phyloP scores from a whole-genome alignment of 805 yeast genomes.

The Ogataea pini region DNA sequence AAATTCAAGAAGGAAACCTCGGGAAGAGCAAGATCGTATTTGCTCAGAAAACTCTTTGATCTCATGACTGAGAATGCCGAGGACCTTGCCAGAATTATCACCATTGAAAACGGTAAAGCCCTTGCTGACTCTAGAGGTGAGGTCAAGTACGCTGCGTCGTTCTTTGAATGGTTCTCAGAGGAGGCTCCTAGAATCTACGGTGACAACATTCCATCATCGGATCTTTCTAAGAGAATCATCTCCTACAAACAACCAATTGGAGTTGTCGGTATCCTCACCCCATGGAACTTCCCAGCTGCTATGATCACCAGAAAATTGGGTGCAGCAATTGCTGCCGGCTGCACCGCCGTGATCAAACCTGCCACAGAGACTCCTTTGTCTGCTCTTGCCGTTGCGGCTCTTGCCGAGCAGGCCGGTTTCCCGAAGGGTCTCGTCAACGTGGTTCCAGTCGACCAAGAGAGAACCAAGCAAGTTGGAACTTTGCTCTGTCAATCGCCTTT shows the following conservation, averaged over 20 bases:
- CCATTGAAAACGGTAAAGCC: slow-evolving; percentile 77
- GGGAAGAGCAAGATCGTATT: slow-evolving; percentile 54
- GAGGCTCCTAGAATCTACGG: slow-evolving; percentile 75
- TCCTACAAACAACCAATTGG: slow-evolving; percentile 77
- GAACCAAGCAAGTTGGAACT: slow-evolving; percentile 52
- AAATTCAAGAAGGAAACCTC: slow-evolving; percentile 50
- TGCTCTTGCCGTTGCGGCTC: slow-evolving; percentile 64
- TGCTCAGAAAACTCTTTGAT: slow-evolving; percentile 53
- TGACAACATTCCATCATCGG: slow-evolving; percentile 60
- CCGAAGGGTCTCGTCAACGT: slow-evolving; percentile 71
- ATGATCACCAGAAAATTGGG: slow-evolving; percentile 76
- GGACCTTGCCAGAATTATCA: slow-evolving; percentile 64
- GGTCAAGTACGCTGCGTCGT: slow-evolving; percentile 65
- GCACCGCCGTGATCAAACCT: slow-evolving; percentile 76
- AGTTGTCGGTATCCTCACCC: slow-evolving; percentile 75
- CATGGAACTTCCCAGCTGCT: slow-evolving; percentile 84
- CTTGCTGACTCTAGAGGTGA: slow-evolving; percentile 73
- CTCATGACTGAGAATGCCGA: slow-evolving; percentile 57
- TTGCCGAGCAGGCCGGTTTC: slow-evolving; percentile 67
- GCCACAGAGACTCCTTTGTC: slow-evolving; percentile 75
- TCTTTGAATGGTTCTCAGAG: slow-evolving; percentile 88
- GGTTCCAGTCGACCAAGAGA: slow-evolving; percentile 47
- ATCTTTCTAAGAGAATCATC: slow-evolving; percentile 49
- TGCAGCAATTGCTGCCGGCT: slow-evolving; percentile 79
- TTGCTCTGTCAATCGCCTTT: slow-evolving; percentile 54